Base-by-base conservation (phyloP, 1,284 basidiomycete species). In the Sporisorium exsertum region DNA sequence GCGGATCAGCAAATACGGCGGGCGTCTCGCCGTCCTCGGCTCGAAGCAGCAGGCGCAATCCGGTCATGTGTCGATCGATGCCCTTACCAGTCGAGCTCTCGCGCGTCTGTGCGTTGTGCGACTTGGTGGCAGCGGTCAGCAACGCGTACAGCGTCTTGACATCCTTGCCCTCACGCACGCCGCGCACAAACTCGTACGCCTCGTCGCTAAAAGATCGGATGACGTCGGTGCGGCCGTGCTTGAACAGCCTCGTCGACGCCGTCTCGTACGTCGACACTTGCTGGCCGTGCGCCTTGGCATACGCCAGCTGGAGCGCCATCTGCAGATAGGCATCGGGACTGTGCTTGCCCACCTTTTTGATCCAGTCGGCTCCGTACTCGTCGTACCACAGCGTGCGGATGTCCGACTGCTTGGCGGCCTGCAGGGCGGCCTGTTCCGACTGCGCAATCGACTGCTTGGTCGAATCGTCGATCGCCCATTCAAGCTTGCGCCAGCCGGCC, bases 251-350 rank as follows among this genome's bases (percentile, higher is more conserved):
- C 2, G 96, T 98, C 29, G 95, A 90, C 0, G 92, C 94, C 0
- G 95, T 97, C 87, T 99, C 95, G 86, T 99, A 98, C 6, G 94
- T 96, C 3, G 95, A 93, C 2, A 93, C 93, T 80, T 94, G 92
- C 73, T 88, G 87, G 15, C 91, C 91, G 66, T 92, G 92, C 42
- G 91, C 90, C 78, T 90, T 90, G 87, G 92, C 94, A 90, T 93
- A 97, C 7, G 95, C 95, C 12, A 98, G 90, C 86, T 98, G 96
- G 26, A 97, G 88, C 1, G 91, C 94, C 90, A 96, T 92, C 86
- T 98, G 96, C 59, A 97, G 89, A 86, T 91, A 98, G 0, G 93
- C 93, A 84, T 99, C 95, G 0, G 96, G 92, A 7, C 93, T 90
- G 45, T 93, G 88, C 76, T 91, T 91, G 93, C 94, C 91, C 51